These are phyloP conservation scores for Tritrichomonas foetus DNA, from an alignment of 208 protist genomes.

Conservation along the genomic window DNA sequence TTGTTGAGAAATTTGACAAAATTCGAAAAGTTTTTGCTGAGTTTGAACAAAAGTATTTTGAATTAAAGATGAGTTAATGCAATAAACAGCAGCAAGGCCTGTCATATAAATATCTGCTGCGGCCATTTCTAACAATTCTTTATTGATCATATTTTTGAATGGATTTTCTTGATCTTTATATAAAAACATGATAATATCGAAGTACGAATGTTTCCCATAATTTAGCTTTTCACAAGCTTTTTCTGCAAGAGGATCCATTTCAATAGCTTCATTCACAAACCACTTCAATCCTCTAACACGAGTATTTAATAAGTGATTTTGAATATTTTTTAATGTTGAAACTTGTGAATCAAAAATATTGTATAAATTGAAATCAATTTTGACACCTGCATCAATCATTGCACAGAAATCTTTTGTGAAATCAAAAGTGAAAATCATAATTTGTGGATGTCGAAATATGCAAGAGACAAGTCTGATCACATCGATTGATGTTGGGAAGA, in stretches of 20 bases:
- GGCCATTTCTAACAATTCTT: not conserved
- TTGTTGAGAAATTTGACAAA: too few relatives aligned
- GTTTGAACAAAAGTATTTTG: too few relatives aligned
- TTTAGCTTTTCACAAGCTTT: not conserved
- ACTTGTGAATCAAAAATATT: not conserved
- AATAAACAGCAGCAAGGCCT: not conserved
- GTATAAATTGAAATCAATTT: not conserved
- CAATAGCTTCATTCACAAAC: not conserved
- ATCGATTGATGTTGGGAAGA: not conserved
- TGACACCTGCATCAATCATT: not conserved
- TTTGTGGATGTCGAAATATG: not conserved
- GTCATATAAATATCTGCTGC: not conserved
- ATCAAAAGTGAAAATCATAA: not conserved
- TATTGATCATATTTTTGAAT: not conserved
- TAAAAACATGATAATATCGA: not conserved
- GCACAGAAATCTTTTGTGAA: not conserved
- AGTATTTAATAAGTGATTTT: not conserved
- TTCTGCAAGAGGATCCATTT: not conserved
- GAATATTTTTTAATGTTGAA: not conserved
- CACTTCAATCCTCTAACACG: not conserved
- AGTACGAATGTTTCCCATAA: not conserved
- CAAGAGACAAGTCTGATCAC: not conserved
- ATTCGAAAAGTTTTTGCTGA: too few relatives aligned
- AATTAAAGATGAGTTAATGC: not conserved
- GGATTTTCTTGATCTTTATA: not conserved